Base-by-base conservation (phyloP, 352 stramenopile species). In the Halophytophthora polymorphica region DNA sequence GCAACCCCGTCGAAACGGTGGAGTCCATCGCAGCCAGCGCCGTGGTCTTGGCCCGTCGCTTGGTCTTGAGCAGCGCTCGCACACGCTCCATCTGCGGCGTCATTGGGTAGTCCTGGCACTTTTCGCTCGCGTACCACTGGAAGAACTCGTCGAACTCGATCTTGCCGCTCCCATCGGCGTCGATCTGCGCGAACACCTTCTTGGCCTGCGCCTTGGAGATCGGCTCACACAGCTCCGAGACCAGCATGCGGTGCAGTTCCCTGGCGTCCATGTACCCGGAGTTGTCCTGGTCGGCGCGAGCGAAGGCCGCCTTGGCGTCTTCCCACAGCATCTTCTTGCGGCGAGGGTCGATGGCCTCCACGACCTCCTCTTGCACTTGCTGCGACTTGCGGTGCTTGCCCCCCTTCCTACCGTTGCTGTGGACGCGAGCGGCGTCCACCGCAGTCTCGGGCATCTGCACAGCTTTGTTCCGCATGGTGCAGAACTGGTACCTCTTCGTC, bases 61-160 rank as follows among this genome's bases (percentile, higher is more conserved):
- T 58, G 0, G 66, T 76, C 49, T 62, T 58, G 4, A 80, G 59
- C 21, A 77, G 18, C 2, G 60, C 63, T 3, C 56, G 49, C 8
- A 55, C 57, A 29, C 70, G 70, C 19, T 73, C 70, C 34, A 70
- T 65, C 31, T 80, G 50, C 11, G 53, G 14, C 0, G 63, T 75
- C 23, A 50, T 14, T 19, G 62, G 66, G 28, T 69, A 69, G 36
- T 80, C 70, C 50, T 80, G 70, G 44, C 66, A 76, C n/a, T 74
- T 80, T 15, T 76, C 59, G 5, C 57, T 61, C 6, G 66, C 70
- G 37, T 80, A 80, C 70, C 70, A 80, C 28, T 64, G 38, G 45
- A 77, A 80, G 44, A 80, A 80, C 55, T 80, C 70, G 40, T 70
- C 42, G 44, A 80, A 74, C 36, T 77, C 66, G 38, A 80, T 74